Evolutionary conservation across 352 stramenopile species (phyloP), one percentile per base, ranked within the genome.

Genomic region (Aphanomyces cochlioides): DNA sequence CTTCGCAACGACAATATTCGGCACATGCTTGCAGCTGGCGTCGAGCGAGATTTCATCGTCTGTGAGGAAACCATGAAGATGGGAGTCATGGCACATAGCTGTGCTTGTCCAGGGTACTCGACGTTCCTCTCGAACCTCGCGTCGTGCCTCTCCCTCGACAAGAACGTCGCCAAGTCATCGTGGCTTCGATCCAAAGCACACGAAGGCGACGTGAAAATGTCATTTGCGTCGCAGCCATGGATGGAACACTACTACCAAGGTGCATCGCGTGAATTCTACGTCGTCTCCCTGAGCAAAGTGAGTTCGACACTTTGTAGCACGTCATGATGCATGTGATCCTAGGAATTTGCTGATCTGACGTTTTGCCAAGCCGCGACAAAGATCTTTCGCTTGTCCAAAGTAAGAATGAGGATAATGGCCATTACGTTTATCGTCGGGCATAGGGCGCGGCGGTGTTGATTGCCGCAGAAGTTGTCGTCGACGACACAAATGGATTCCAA

Each of bases 21-120:
- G 6, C 85, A 95, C 71, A 90, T 92, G 85, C 73, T 91, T 21
- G 82, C 89, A 28, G 82, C 85, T 13, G 86, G 85, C 12, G 80
- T 94, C n/a, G 78, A 82, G 47, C 74, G 81, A 3, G 83, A 96
- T 67, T 83, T 93, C 38, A 79, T 96, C 40, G 83, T 96, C 43
- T 96, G 89, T 50, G 84, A 96, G 54, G 90, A 96, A 66, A 81
- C 90, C 36, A 90, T 96, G 66, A 94, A 94, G 54, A 93, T 95
- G 84, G 88, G 86, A 3, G 81, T 86, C 15, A 59, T 96, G n/a
- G 88, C 89, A 21, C 87, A 93, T 34, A 94, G 83, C 43, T 70
- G 81, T 12, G 71, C 90, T 10, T 87, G 84, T 4, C 85, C 89
- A 19, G 89, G 89, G 0, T 80, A 89, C 12, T 92, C 85, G 5